Evolutionary conservation across 805 yeast genomes (phyloP).

Genomic region (Candida awuae): DNA sequence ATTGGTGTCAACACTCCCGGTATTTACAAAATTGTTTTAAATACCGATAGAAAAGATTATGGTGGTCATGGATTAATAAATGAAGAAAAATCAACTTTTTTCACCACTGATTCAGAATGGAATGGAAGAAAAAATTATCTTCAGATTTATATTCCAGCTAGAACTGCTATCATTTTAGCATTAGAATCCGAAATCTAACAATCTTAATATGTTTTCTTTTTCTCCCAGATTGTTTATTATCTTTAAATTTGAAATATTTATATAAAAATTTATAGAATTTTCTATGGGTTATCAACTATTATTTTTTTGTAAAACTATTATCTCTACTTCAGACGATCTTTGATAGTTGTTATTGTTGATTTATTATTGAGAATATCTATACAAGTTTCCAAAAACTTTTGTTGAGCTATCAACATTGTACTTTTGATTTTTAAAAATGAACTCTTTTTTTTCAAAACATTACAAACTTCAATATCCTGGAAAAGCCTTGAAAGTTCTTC

Average conservation of each 20-base stretch:
- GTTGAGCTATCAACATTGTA: slow-evolving; percentile 17
- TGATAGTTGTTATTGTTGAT: slow-evolving; percentile 1
- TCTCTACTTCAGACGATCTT: background rate
- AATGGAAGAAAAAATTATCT: slow-evolving; percentile 67
- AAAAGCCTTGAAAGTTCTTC: slow-evolving; percentile 30
- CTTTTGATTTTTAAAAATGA: slow-evolving; percentile 20
- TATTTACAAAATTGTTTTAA: slow-evolving; percentile 61
- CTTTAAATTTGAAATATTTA: background rate
- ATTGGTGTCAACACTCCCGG: slow-evolving; percentile 85
- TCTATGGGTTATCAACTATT: too few species aligned
- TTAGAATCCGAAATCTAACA: slow-evolving; percentile 22
- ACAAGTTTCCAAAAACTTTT: slow-evolving; percentile 18
- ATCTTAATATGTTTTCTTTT: background rate
- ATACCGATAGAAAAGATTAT: slow-evolving; percentile 59
- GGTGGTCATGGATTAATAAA: slow-evolving; percentile 82
- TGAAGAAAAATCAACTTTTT: slow-evolving; percentile 42
- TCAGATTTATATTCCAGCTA: slow-evolving; percentile 74
- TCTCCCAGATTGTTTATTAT: background rate
- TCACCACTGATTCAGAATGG: slow-evolving; percentile 74
- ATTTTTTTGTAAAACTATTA: too few species aligned
- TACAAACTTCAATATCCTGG: slow-evolving; percentile 24
- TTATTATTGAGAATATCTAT: slow-evolving; percentile 18
- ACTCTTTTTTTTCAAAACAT: slow-evolving; percentile 21
- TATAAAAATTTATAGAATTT: background rate
- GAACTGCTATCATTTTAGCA: slow-evolving; percentile 61